Evolutionary conservation across 2,329 filamentous ascomycete genomes (phyloP), one percentile per base, ranked within the genome.

Genomic region (Diaporthe citrichinensis): DNA sequence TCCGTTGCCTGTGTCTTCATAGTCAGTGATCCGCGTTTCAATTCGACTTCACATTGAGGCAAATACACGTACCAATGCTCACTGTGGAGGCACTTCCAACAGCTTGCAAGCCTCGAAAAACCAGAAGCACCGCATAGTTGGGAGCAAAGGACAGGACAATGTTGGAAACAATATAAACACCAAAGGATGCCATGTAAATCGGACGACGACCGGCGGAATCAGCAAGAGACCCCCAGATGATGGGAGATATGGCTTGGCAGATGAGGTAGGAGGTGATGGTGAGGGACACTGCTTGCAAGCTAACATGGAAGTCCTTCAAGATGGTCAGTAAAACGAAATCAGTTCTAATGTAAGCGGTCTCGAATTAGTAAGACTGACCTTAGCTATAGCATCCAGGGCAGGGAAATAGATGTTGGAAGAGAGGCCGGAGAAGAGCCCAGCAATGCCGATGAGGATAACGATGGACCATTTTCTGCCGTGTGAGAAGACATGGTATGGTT

Each of bases 381-480:
- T 74, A 10, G 85, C 81, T 23, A 88, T 83, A 3, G 81, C 77
- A 59, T 84, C 82, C 7, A 88, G 77, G 0, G 86, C 84, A 0
- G 88, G 87, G 68, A 88, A 84, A 80, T 89, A 90, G 69, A 90
- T 89, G 75, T 87, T 88, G 44, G 85, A 86, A 4, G 88, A 87
- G 17, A 88, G 78, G 1, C 89, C 88, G 3, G 88, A 89, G 81
- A 91, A 90, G 41, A 90, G 81, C 1, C 86, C 87, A 1, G 88
- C 89, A 1, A 87, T 79, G 2, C 87, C 85, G 34, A 89, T 86
- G 69, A 88, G 87, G 79, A 86, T 83, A 34, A 89, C 85, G 46
- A 90, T 85, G 76, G 86, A 79, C 75, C 85, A 83, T 79, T 88
- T 89, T 78, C 86, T 81, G 20, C 78, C 76, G 8, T 77, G 72